Evolutionary conservation across 345 rosid genomes (phyloP).

Genomic region (Pistacia atlantica): DNA sequence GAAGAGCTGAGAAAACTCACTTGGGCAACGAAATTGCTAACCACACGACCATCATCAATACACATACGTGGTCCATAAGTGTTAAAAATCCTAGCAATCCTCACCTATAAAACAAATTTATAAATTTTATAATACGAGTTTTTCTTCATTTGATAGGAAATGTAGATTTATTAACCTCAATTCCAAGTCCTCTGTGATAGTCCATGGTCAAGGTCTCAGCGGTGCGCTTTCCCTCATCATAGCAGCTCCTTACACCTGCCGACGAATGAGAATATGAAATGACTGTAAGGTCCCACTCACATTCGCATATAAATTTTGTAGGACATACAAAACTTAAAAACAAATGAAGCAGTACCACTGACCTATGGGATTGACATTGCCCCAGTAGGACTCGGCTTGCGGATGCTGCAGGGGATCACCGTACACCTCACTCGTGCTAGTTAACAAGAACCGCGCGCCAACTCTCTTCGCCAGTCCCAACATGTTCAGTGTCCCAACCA

Average conservation of each 20-base stretch:
- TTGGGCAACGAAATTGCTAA: constrained; percentile 88
- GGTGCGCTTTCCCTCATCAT: constrained; percentile 88
- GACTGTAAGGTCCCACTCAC: not conserved
- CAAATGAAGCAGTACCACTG: not conserved
- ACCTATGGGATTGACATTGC: constrained; percentile 90
- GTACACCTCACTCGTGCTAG: constrained; percentile 96
- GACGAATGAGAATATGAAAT: not conserved
- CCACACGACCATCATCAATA: constrained; percentile 88
- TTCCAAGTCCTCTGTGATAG: constrained; percentile 70
- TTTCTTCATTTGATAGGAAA: too few relatives aligned
- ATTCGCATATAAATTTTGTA: too few relatives aligned
- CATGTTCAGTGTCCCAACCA: constrained; percentile 84
- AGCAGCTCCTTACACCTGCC: constrained; percentile 80
- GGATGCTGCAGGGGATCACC: constrained; percentile 92
- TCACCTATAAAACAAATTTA: constrained; percentile 42
- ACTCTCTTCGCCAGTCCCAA: constrained; percentile 80
- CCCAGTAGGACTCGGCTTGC: constrained; percentile 88
- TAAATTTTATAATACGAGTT: not conserved
- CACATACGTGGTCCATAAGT: constrained; percentile 92
- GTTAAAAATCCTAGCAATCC: constrained; percentile 85
- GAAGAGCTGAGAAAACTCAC: constrained; percentile 22
- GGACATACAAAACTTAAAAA: too few relatives aligned
- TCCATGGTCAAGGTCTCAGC: constrained; percentile 87
- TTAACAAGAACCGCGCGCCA: constrained; percentile 76
- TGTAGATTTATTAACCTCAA: constrained; percentile 47